Evolutionary conservation across 768 basidiomycete genomes (phyloP).

Genomic region (Leucocoprinus sp.): DNA sequence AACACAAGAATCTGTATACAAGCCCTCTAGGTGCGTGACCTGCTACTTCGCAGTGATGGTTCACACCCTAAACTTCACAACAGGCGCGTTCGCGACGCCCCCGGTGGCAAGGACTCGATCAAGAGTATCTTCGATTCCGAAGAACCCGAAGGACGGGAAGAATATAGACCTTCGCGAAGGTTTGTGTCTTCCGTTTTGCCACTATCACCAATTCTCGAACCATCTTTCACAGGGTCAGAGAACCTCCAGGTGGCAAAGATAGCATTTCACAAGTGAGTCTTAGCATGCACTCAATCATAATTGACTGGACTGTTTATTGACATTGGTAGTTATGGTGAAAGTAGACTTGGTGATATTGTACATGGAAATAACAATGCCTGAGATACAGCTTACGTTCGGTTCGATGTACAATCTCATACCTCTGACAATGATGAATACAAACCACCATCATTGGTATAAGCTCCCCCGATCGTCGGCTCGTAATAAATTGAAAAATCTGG

Average conservation of each 20-base stretch:
- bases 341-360: no score
- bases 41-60: slow-evolving; percentile 1
- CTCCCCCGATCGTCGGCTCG: no score
- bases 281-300: background rate
- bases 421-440: no score
- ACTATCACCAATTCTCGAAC: slow-evolving; percentile 1
- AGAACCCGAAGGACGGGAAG: slow-evolving; percentile 29
- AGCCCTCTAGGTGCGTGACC: slow-evolving; percentile 45
- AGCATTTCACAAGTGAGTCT: slow-evolving; percentile 37
- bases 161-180: slow-evolving; percentile 68
- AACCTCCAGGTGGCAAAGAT: slow-evolving; percentile 62
- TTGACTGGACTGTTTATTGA: slow-evolving; percentile 14
- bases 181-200: slow-evolving; percentile 19
- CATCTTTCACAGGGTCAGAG: slow-evolving; percentile 43
- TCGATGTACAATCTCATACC: no score
- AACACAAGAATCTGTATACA: slow-evolving; percentile 27
- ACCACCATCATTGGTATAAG: no score
- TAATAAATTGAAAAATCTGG: no score
- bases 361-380: no score
- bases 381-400: no score
- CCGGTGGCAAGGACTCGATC: slow-evolving; percentile 37
- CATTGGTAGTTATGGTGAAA: no score
- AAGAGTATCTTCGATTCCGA: slow-evolving; percentile 34
- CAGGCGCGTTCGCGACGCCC: slow-evolving; percentile 37
- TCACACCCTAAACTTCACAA: background rate